Conservation (phyloP, 345 rosid genomes). For the Citrus reticulata region DNA sequence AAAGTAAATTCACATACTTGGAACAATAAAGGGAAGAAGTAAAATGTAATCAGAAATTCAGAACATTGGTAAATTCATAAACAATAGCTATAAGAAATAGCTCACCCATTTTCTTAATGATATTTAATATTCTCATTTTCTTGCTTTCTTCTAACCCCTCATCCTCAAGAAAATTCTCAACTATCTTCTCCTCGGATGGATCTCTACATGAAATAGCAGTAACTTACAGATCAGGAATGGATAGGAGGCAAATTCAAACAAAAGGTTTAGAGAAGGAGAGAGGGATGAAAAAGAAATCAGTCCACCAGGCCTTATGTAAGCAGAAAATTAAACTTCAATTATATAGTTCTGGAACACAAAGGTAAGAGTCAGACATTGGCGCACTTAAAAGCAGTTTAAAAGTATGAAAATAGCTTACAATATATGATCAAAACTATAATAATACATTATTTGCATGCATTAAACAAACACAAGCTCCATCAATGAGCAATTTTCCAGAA, state of each 20-base stretch:
- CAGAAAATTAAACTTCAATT: not conserved
- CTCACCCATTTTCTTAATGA: constrained; percentile 77
- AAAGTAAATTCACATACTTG: not conserved
- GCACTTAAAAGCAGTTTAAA: not conserved
- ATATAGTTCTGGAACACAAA: not conserved
- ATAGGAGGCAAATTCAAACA: not conserved
- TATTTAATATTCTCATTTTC: constrained; percentile 55
- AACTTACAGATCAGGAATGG: not conserved
- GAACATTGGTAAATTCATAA: not conserved
- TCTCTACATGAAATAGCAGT: constrained; percentile 37
- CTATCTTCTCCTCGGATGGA: constrained; percentile 61
- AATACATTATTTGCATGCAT: not conserved
- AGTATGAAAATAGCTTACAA: not conserved
- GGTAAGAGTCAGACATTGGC: not conserved
- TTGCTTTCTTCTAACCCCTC: constrained; percentile 56
- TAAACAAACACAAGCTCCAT: not conserved
- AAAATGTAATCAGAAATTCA: not conserved
- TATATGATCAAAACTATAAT: not conserved
- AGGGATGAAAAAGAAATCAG: not conserved
- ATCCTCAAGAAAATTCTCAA: constrained; percentile 73
- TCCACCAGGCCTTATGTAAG: not conserved
- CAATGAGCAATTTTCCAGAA: not conserved
- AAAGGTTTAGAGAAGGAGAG: not conserved
- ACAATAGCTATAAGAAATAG: not conserved
- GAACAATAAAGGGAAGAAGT: not conserved